Base-by-base conservation (phyloP, 2,329 filamentous ascomycete species). In the Claviceps humidiphila region DNA sequence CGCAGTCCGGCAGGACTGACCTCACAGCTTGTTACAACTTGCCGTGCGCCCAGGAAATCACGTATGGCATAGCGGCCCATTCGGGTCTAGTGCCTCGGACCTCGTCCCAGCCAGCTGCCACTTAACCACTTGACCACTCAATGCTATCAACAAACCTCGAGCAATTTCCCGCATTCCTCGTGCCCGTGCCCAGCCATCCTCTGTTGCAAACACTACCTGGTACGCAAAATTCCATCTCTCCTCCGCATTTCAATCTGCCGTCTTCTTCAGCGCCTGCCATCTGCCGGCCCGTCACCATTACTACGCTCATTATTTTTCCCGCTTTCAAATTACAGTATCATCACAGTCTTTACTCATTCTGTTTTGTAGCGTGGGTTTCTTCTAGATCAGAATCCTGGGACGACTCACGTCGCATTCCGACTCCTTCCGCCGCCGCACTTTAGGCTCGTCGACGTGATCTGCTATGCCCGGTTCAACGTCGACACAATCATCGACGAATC, bases 141-240 rank as follows among this genome's bases (percentile, higher is more conserved):
- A 24, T 34, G 30, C 30, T 63, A 58, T 59, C 60, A 60, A 58
- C 63, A 66, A 61, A 46, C 58, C 49, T 60, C 58, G 60, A 37
- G 64, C 63, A 68, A 68, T 68, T 68, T 68, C 66, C 63, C 64
- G 52, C 65, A 63, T 63, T 63, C 59, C 58, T 60, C 54, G 52
- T 56, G 55, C 52, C 48, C 38, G 24, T 30, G 26, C 41, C 57
- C 54, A 56, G 47, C 49, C 52, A 54, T 53, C 48, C 54, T 48
- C 53, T 55, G 46, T 53, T 53, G 54, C 47, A 42, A 39, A 46
- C 49, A 47, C 51, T 47, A 24, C 46, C 46, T 38, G 17, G 30
- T 34, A 39, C 37, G 14, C n/a, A 49, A 24, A 47, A 51, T 50
- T 47, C 48, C 53, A 53, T 53, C 14, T 40, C 22, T 20, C 47